Percentiles rank a stretch among this genome's conserved stretches.
Conservation (phyloP, 768 basidiomycete genomes). For the Podaxis sp. region DNA sequence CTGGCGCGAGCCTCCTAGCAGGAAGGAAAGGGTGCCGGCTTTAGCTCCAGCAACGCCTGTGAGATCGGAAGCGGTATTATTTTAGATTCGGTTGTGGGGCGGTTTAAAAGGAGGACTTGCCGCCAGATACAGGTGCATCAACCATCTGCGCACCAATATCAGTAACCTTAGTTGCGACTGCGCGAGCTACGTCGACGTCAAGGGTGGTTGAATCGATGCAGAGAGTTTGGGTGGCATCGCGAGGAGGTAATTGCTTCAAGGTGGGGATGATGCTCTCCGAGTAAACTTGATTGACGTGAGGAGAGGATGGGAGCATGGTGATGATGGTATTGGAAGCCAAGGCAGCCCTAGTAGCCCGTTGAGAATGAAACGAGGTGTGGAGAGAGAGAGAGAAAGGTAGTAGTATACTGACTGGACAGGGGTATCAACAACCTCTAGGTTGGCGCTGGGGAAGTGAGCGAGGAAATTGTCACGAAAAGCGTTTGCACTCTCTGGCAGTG, state of each 20-base stretch:
- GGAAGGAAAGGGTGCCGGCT: conserved; percentile 85
- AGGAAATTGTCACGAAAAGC: conserved; percentile 55
- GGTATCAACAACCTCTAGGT: conserved; percentile 51
- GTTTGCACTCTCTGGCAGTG: conserved; percentile 51
- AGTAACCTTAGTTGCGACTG: conserved; percentile 53
- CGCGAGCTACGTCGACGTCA: conserved; percentile 70
- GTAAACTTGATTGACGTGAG: conserved; percentile 81
- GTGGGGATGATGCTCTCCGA: conserved; percentile 61
- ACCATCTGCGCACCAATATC: conserved; percentile 68
- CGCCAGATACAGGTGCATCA: conserved; percentile 94
- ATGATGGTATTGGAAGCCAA: conserved; percentile 61
- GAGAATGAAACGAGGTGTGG: conserved; percentile 2
- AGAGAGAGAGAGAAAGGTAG: background rate
- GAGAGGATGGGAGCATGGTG: conserved; percentile 92
- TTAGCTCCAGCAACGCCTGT: conserved; percentile 82
- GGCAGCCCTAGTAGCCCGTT: conserved; percentile 47
- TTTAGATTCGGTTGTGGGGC: background rate
- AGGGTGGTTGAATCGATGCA: conserved; percentile 91
- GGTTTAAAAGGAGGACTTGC: conserved; percentile 34
- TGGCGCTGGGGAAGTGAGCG: conserved; percentile 52
- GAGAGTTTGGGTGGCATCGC: conserved; percentile 41
- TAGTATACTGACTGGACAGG: conserved; percentile 70
- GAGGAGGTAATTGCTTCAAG: conserved; percentile 43
- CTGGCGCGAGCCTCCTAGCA: conserved; percentile 73
- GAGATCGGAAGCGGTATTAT: background rate